Conservation (phyloP, 2,329 filamentous ascomycete species). For the Fusarium brevicatenulatum region DNA sequence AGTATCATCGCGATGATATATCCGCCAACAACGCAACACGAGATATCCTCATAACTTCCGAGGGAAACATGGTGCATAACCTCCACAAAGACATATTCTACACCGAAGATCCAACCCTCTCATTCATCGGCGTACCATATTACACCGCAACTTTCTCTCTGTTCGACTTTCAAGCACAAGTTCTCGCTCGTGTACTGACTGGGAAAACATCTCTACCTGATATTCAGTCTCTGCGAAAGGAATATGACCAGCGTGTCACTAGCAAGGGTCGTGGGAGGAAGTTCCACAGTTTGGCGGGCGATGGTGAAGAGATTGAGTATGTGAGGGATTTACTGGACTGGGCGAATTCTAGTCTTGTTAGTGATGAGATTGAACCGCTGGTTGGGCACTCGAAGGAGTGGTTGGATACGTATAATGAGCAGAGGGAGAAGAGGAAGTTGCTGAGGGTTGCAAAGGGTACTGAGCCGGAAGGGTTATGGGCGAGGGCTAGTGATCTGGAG, state of each 20-base stretch:
- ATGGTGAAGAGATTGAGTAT: conserved; percentile 39
- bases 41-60: conserved; percentile 66
- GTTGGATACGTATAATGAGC: conserved; percentile 23
- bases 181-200: conserved; percentile 65
- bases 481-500: conserved; percentile 5
- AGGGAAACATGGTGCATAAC: conserved; percentile 72
- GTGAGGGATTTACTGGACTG: conserved; percentile 38
- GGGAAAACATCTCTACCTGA: conserved; percentile 52
- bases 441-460: conserved; percentile 14
- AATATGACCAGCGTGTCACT: conserved; percentile 40
- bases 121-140: conserved; percentile 73
- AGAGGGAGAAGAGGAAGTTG: conserved; percentile 22
- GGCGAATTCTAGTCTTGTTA: conserved; percentile 28
- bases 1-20: conserved; percentile 55
- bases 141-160: conserved; percentile 74
- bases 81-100: conserved; percentile 78
- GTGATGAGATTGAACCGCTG: conserved; percentile 7
- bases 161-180: conserved; percentile 76
- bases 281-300: conserved; percentile 41
- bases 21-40: conserved; percentile 60
- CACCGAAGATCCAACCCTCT: conserved; percentile 71
- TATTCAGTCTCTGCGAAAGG: conserved; percentile 5
- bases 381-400: conserved; percentile 28
- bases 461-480: conserved; percentile 29
- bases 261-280: conserved; percentile 33